Evolutionary conservation across 345 rosid genomes (phyloP).

Genomic region (Anastatica hierochuntica): DNA sequence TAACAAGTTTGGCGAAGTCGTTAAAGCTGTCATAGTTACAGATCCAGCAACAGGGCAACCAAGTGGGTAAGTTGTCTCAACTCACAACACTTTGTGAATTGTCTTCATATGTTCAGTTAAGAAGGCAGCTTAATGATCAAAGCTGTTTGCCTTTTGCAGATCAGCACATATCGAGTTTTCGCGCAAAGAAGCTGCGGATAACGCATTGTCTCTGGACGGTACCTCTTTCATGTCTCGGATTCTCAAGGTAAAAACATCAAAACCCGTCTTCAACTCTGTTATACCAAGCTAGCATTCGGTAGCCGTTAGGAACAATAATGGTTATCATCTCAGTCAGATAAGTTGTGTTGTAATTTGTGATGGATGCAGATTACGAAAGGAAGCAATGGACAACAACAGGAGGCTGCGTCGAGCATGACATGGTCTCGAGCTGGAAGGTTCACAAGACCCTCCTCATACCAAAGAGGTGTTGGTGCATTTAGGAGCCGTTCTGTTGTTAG

Average conservation of each 20-base stretch:
- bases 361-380: constrained; percentile 66
- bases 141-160: constrained; percentile 32
- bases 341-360: background rate
- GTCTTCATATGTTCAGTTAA: background rate
- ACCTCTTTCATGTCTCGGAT: constrained; percentile 91
- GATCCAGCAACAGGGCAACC: constrained; percentile 93
- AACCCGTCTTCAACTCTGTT: background rate
- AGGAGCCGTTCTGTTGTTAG: constrained; percentile 53
- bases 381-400: constrained; percentile 47
- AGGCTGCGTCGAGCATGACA: constrained; percentile 38
- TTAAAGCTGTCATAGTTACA: constrained; percentile 73
- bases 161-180: constrained; percentile 87
- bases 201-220: constrained; percentile 70
- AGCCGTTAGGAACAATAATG: background rate
- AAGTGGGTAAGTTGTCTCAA: constrained; percentile 50
- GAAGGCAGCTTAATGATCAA: background rate
- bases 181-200: constrained; percentile 80
- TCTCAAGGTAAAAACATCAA: constrained; percentile 54
- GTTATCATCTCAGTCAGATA: background rate
- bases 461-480: constrained; percentile 57
- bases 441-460: constrained; percentile 40
- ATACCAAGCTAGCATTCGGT: background rate
- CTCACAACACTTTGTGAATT: background rate
- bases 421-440: constrained; percentile 71
- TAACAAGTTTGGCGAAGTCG: constrained; percentile 83